Base-by-base conservation (phyloP, 2,329 filamentous ascomycete species). In the Beauveria bassiana region DNA sequence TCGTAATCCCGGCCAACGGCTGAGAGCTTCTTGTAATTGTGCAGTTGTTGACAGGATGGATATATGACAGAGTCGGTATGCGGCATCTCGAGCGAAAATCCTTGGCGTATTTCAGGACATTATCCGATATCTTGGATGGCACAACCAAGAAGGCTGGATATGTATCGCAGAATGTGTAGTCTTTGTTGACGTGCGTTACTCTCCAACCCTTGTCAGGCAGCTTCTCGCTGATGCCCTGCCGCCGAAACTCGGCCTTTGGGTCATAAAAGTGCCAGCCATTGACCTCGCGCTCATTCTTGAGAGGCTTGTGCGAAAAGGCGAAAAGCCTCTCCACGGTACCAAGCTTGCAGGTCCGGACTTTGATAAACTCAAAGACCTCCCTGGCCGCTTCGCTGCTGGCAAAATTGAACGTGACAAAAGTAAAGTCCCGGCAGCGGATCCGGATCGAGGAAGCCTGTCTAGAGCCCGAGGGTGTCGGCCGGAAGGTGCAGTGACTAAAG, bases 31-130 rank as follows among this genome's bases (percentile, higher is more conserved):
- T 84, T 2, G 93, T 97, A 65, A 99, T 96, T 26, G 93, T 95
- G 74, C 95, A 98, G 72, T 96, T 96, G 72, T 98, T 99, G 68
- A 97, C 81, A 0, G 91, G 91, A 73, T 99, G 95, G n/a, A 97
- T 85, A 73, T 99, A 99, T 24, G 92, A 92, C 45, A 99, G 78
- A 3, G 87, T 89, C 1, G 95, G 95, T 73, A 99, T 93, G 63
- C 95, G 87, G 65, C 88, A 86, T 63, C 93, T 86, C 0, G 95
- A 98, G 57, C 95, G 89, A 75, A 96, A 98, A 64, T 87, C 85
- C 63, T 87, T 89, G 28, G 93, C 95, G 71, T 99, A 96, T 70
- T 96, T 96, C 55, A 99, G 83, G 53, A 93, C 92, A 70, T 95
- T 97, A 74, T 99, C 95, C n/a, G 93, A 98, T 67, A 99, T 96